Base-by-base conservation (phyloP, 257 asterid species). In the Capsicum rhomboideum region DNA sequence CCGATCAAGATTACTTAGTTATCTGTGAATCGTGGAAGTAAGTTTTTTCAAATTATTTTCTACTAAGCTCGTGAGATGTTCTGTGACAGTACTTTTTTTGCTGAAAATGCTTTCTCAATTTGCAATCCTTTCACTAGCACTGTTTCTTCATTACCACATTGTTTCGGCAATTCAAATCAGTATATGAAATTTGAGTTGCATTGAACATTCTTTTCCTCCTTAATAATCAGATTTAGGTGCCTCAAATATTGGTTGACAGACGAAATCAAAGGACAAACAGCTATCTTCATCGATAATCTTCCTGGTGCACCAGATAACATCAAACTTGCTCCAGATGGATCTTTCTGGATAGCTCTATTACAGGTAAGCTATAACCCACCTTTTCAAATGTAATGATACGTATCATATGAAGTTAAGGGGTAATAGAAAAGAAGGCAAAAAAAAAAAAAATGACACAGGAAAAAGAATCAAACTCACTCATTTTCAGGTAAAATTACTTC, bases 21-120 rank as follows among this genome's bases (percentile, higher is more conserved):
- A 86, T 93, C 61, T 95, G 98, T 54, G 97, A 93, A 86, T 9
- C 97, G 1, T 90, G 93, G 96, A 91, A 89, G 97, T 95, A 87
- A 85, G 92, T 29, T n/a, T n/a, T 23, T 23, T 20, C 44, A 1
- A 71, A 40, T 40, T 14, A 78, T 34, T 26, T n/a, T 78, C 37
- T 63, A 12, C 8, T 28, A 28, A 63, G 42, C 40, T 63, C 4
- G 20, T 64, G n/a, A 16, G 2, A 29, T 29, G 75, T 31, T 66
- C 11, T 16, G 23, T 28, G 46, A 1, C 29, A 28, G 11, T 29
- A 66, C 2, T 29, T 44, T 16, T 10, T 29, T 29, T 29, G 44
- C 20, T 64, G 10, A 28, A 37, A 67, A 4, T 59, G 31, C 14
- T 61, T 63, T 26, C 69, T 63, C 26, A 18, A 26, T 63, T 66